Evolutionary conservation across 2,329 filamentous ascomycete genomes (phyloP).

Genomic region (Rosellinia necatrix): DNA sequence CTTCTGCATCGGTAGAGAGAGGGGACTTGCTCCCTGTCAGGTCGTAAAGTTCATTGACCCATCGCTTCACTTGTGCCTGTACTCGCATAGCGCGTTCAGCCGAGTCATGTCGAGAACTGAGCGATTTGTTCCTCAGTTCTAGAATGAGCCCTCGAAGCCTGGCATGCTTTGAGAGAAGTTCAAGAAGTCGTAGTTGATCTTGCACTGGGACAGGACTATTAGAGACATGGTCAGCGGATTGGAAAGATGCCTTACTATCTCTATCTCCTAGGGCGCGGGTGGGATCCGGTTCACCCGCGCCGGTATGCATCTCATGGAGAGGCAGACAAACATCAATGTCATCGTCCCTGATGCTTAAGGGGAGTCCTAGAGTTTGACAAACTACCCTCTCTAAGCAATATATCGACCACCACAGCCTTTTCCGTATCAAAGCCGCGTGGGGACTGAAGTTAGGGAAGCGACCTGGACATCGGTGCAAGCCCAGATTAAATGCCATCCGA

Average conservation of each 20-base stretch:
- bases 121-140: slow-evolving; percentile 6
- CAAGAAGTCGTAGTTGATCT: not conserved
- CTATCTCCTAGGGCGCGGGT: not conserved
- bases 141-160: slow-evolving; percentile 8
- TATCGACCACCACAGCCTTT: slow-evolving; percentile 7
- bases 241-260: not conserved
- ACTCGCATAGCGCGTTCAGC: not conserved
- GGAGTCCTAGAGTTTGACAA: not conserved
- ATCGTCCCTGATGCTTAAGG: slow-evolving; percentile 1
- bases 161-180: not conserved
- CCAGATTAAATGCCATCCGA: slow-evolving; percentile 5
- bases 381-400: slow-evolving; percentile 2
- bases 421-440: not conserved
- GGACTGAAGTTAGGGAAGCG: not conserved
- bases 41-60: slow-evolving; percentile 8
- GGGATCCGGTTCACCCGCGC: too few species aligned
- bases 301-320: not conserved
- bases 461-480: not conserved
- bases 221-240: not conserved
- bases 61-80: slow-evolving; percentile 2
- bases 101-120: not conserved
- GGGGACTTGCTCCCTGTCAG: not conserved
- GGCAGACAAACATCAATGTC: slow-evolving; percentile 9
- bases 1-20: not conserved
- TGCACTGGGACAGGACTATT: too few species aligned